A percentile compares a stretch with the other conserved stretches of the same genome.
Evolutionary conservation across 2,329 filamentous ascomycete species (phyloP).

Genomic region (Dendryphion nanum): DNA sequence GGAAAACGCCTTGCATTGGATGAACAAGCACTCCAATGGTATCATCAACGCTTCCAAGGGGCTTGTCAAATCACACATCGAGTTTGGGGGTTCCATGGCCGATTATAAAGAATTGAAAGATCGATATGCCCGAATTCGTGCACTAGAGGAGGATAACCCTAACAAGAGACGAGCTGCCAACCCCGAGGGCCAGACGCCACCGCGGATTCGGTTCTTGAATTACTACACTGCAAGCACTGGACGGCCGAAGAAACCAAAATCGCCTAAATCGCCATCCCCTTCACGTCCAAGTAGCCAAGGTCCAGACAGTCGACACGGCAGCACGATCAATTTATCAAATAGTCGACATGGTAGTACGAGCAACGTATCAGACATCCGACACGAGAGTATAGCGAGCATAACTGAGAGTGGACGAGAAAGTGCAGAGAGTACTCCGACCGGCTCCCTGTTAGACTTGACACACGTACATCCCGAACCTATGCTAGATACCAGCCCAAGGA

Average conservation of each 20-base stretch:
- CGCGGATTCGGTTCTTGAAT: slow-evolving; percentile 75
- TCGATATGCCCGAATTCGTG: slow-evolving; percentile 68
- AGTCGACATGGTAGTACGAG: background rate
- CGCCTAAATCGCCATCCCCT: slow-evolving; percentile 39
- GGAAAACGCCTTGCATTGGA: slow-evolving; percentile 68
- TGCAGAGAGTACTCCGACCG: background rate
- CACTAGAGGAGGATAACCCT: slow-evolving; percentile 68
- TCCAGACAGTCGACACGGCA: background rate
- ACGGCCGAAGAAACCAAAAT: slow-evolving; percentile 53
- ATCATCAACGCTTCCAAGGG: slow-evolving; percentile 68
- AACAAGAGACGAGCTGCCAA: slow-evolving; percentile 28
- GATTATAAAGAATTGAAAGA: slow-evolving; percentile 69
- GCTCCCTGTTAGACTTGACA: background rate
- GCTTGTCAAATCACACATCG: slow-evolving; percentile 75
- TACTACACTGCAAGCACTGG: slow-evolving; percentile 89
- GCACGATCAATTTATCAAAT: background rate
- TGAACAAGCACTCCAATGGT: slow-evolving; percentile 76
- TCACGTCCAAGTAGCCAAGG: slow-evolving; percentile 11
- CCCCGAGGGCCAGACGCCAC: slow-evolving; percentile 33
- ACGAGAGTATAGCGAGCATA: too few species aligned
- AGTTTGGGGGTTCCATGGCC: slow-evolving; percentile 78
- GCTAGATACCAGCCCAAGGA: slow-evolving; percentile 36
- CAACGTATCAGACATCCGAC: background rate
- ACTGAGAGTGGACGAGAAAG: too few species aligned
- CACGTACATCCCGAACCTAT: background rate